phyloP scores from a whole-genome alignment of 1,139 yeast genomes.

The Suhomyces terraborum region DNA sequence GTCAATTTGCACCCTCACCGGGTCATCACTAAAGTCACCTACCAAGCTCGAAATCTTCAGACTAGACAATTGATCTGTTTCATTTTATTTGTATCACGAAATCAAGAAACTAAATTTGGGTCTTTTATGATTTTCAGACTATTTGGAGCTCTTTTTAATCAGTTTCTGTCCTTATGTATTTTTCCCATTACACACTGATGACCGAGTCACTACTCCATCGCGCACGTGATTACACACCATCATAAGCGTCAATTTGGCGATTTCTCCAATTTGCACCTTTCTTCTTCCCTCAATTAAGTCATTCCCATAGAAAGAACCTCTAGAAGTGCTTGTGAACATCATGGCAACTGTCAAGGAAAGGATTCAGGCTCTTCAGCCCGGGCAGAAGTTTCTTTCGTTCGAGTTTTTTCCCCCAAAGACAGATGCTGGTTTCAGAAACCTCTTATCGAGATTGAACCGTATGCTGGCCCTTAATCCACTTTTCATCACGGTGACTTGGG shows the following conservation, averaged over 20 bases:
- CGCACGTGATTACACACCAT: slow-evolving; percentile 14
- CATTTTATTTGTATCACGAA: too few species aligned
- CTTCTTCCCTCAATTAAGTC: background rate
- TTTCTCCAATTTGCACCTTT: background rate
- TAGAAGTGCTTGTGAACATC: background rate
- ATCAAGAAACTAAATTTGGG: too few species aligned
- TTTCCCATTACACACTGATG: background rate
- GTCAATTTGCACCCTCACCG: too few species aligned
- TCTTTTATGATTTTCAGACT: too few species aligned
- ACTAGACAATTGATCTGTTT: too few species aligned
- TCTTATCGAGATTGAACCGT: slow-evolving; percentile 82
- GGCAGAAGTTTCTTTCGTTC: slow-evolving; percentile 72
- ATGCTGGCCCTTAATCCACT: slow-evolving; percentile 87
- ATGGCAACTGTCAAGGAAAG: slow-evolving; percentile 56
- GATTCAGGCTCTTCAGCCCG: slow-evolving; percentile 49
- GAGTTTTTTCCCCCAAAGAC: slow-evolving; percentile 99
- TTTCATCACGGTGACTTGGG: slow-evolving; percentile 96
- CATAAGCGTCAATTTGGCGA: slow-evolving; percentile 2
- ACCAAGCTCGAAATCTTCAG: too few species aligned
- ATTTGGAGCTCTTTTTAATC: background rate
- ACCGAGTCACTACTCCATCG: slow-evolving; percentile 9
- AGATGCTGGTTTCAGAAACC: slow-evolving; percentile 78
- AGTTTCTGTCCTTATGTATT: background rate
- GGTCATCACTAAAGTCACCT: too few species aligned
- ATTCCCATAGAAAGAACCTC: too few species aligned